These are phyloP conservation scores for Neonectria ditissima DNA, from an alignment of 2,329 filamentous ascomycete species.

Conservation along the genomic window DNA sequence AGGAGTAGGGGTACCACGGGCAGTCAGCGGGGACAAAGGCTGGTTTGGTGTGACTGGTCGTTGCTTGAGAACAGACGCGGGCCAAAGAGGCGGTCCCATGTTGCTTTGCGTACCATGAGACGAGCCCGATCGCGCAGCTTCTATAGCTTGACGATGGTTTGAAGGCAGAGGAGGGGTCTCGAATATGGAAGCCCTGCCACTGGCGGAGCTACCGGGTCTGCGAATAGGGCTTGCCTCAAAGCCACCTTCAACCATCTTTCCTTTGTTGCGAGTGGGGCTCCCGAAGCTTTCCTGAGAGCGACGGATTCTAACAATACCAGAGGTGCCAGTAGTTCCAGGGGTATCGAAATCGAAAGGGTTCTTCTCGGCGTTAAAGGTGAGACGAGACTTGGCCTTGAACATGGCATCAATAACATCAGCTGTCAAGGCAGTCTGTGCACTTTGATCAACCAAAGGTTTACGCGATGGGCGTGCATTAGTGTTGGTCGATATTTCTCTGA, in stretches of 20 bases:
- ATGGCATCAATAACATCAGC: conserved; percentile 83
- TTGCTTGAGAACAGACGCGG: conserved; percentile 76
- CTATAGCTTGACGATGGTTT: conserved; percentile 87
- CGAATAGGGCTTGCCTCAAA: conserved; percentile 53
- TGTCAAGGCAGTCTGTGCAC: conserved; percentile 87
- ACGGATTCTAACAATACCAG: conserved; percentile 57
- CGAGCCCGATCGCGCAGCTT: conserved; percentile 76
- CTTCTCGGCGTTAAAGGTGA: conserved; percentile 48
- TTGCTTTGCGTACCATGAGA: conserved; percentile 58
- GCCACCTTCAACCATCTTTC: conserved; percentile 54
- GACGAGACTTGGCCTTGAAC: conserved; percentile 60
- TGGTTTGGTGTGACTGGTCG: conserved; percentile 73
- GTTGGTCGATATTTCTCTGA: conserved; percentile 74
- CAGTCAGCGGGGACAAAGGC: conserved; percentile 59
- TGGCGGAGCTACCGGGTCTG: conserved; percentile 80
- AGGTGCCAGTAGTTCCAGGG: conserved; percentile 51
- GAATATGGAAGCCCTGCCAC: conserved; percentile 62
- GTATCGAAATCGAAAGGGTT: conserved; percentile 52
- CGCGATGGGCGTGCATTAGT: conserved; percentile 55
- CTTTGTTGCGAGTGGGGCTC: conserved; percentile 55
- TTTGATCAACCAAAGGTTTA: conserved; percentile 69
- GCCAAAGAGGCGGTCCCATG: conserved; percentile 89
- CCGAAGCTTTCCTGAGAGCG: conserved; percentile 64
- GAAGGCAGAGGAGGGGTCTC: conserved; percentile 78
- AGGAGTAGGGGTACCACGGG: conserved; percentile 70